Evolutionary conservation across 441 rosid species (phyloP).

Genomic region (Euphorbia schlechtendalii): DNA sequence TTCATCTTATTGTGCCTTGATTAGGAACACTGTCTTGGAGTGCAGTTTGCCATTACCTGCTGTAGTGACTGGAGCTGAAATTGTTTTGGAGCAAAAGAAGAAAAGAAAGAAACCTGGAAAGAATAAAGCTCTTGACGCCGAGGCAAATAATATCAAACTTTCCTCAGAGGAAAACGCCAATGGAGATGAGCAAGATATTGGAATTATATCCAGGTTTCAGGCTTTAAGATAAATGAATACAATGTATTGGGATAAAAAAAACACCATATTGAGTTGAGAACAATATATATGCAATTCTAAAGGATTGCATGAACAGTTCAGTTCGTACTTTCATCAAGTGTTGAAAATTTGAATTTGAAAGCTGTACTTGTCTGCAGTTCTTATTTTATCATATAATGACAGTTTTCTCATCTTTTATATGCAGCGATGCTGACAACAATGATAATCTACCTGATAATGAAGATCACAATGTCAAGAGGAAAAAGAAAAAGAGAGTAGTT

Average conservation of each 20-base stretch:
- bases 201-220: not conserved
- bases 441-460: constrained; percentile 13
- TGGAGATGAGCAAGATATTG: constrained; percentile 18
- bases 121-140: constrained; percentile 16
- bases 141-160: not conserved
- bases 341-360: not conserved
- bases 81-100: constrained; percentile 25
- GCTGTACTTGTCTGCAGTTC: not conserved
- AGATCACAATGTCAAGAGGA: constrained; percentile 12
- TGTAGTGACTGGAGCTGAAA: not conserved
- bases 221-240: not conserved
- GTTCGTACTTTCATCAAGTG: not conserved
- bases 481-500: constrained; percentile 20
- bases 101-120: constrained; percentile 26
- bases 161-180: constrained; percentile 12
- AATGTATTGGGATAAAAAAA: constrained; percentile 13
- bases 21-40: too few species aligned
- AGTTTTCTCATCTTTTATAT: not conserved
- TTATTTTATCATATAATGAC: not conserved
- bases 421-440: constrained; percentile 23
- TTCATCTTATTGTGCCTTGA: too few species aligned
- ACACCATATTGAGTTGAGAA: not conserved
- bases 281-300: not conserved
- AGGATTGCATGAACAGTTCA: not conserved
- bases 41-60: too few species aligned